These are phyloP conservation scores for Orbilia brochopaga DNA, from an alignment of 2,329 filamentous ascomycete species.

Conservation along the genomic window DNA sequence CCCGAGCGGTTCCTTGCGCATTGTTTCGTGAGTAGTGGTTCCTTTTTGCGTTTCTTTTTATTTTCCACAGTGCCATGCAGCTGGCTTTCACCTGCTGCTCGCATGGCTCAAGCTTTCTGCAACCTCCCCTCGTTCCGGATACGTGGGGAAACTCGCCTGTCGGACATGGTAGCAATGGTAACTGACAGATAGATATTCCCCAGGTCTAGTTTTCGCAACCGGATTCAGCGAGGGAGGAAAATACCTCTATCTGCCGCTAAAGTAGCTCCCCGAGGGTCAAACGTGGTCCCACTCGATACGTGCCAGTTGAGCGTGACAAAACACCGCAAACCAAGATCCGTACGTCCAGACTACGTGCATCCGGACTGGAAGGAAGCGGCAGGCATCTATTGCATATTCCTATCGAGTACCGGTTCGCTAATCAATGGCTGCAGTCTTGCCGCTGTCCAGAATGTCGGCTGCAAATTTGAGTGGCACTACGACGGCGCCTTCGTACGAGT, in stretches of 20 bases:
- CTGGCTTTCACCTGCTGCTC: background rate
- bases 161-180: background rate
- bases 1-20: background rate
- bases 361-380: no score
- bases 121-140: no score
- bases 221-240: conserved; percentile 15
- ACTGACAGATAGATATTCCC: background rate
- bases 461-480: conserved; percentile 47
- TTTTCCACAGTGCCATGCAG: background rate
- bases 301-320: conserved; percentile 40
- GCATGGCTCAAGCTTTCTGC: no score
- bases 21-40: background rate
- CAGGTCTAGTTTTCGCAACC: no score
- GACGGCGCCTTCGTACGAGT: conserved; percentile 50
- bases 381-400: no score
- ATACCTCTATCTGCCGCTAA: conserved; percentile 35
- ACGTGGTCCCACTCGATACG: conserved; percentile 50
- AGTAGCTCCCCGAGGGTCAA: conserved; percentile 37
- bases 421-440: conserved; percentile 50
- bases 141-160: background rate
- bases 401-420: conserved; percentile 29
- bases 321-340: no score
- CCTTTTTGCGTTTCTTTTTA: background rate
- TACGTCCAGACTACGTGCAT: no score
- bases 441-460: conserved; percentile 48